Percentiles rank a stretch among this genome's conserved stretches.
phyloP scores from a whole-genome alignment of 2,329 filamentous ascomycete genomes.

The Colletotrichum tamarilloi region DNA sequence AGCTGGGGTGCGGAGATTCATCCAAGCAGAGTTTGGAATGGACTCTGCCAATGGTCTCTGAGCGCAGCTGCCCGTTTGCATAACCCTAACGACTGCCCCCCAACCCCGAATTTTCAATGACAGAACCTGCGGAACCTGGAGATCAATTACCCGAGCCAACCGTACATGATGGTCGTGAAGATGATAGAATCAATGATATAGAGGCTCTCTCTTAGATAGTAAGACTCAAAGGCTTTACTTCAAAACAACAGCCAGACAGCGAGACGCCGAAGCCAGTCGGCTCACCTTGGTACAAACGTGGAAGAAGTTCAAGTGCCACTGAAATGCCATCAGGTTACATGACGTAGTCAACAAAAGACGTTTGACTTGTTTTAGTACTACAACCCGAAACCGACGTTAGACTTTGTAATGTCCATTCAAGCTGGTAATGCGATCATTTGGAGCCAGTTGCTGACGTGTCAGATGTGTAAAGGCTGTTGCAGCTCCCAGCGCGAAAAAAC shows the following conservation, averaged over 20 bases:
- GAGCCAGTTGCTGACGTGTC: too few species aligned
- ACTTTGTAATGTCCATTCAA: too few species aligned
- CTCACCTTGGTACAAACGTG: background rate
- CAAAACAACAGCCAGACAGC: background rate
- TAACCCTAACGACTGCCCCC: too few species aligned
- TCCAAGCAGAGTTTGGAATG: conserved; percentile 61
- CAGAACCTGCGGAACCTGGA: too few species aligned
- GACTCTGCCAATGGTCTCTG: conserved; percentile 39
- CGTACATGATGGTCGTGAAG: background rate
- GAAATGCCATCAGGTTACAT: background rate
- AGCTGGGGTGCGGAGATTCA: conserved; percentile 65
- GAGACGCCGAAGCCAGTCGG: background rate
- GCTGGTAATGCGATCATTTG: too few species aligned
- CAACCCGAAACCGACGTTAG: background rate
- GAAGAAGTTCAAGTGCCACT: background rate
- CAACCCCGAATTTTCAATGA: too few species aligned
- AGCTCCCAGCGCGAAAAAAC: too few species aligned
- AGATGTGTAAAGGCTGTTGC: too few species aligned
- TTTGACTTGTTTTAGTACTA: background rate
- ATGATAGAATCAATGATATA: background rate
- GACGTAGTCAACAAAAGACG: background rate
- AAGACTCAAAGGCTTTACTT: background rate
- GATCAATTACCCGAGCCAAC: too few species aligned
- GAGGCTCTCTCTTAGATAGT: background rate
- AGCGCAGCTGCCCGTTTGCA: conserved; percentile 36